phyloP scores from a whole-genome alignment of 1,139 yeast genomes.

The Geotrichum bryndzae region DNA sequence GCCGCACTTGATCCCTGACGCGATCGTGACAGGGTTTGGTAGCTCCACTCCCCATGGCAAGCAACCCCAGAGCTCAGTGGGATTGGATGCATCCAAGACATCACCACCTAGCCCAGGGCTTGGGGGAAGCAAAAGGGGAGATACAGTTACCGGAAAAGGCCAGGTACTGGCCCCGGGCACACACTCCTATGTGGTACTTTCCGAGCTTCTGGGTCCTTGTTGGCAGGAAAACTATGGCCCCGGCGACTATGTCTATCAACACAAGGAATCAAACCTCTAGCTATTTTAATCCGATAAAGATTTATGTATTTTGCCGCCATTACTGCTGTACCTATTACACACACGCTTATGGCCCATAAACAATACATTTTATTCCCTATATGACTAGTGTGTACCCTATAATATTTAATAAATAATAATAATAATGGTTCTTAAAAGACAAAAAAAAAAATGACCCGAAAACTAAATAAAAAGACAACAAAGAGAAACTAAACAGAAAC shows the following conservation, averaged over 20 bases:
- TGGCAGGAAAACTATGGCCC: neutral
- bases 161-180: neutral
- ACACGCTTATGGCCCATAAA: too few relatives aligned
- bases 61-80: too few relatives aligned
- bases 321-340: too few relatives aligned
- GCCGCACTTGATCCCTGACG: slow-evolving; percentile 16
- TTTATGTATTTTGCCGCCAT: too few relatives aligned
- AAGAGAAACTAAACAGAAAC: neutral
- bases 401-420: neutral
- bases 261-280: neutral
- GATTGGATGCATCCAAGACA: too few relatives aligned
- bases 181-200: neutral
- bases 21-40: slow-evolving; percentile 11
- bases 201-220: neutral
- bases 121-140: neutral
- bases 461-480: neutral
- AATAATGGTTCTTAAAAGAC: neutral
- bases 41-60: too few relatives aligned
- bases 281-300: neutral
- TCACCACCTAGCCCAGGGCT: too few relatives aligned
- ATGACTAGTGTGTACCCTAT: slow-evolving; percentile 19
- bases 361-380: slow-evolving; percentile 31
- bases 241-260: neutral
- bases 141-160: neutral
- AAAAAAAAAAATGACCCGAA: neutral